Base-by-base conservation (phyloP, 495 filamentous ascomycete species). In the Jackrogersella multiformis region DNA sequence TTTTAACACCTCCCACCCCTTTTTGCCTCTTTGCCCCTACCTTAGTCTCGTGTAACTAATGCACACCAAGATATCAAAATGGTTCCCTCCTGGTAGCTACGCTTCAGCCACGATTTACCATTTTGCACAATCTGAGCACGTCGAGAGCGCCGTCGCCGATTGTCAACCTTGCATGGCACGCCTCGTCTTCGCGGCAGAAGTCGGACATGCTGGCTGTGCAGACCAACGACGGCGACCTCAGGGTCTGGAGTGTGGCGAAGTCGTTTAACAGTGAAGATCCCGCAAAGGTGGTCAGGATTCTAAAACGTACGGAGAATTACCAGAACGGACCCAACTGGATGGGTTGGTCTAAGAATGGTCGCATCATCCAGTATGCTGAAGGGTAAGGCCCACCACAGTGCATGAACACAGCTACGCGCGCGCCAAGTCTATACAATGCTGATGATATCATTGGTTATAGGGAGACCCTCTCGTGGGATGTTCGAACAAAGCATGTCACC, bases 201-300 rank as follows among this genome's bases (percentile, higher is more conserved):
- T 96, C 95, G 9, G 96, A 98, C 72, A 99, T 99, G 95, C 77
- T 99, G 72, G 94, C 94, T 23, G 90, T 92, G 4, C 95, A 97
- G 77, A 94, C 92, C 2, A 82, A 88, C 49, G 93, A 97, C 76
- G 95, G 95, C 12, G 95, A 99, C 72, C 81, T 98, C 20, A 88
- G 93, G 64, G 94, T 99, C 15, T 99, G 95, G 96, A 99, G 95
- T 69, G 89, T 99, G 52, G 87, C 95, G 13, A 98, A 98, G 75
- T 87, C 89, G 13, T 86, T 92, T 38, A 88, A 82, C 38, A 88
- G 86, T 67, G 89, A 90, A 38, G 85, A 93, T 51, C 86, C 90
- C 16, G 88, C 89, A 56, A 92, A 92, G 71, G 90, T 96, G 4
- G 96, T 98, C 59, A 84, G 95, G 48, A 88, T 96, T 4, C 78